Evolutionary conservation across 2,329 filamentous ascomycete species (phyloP).

Genomic region (Diaporthe longicolla): DNA sequence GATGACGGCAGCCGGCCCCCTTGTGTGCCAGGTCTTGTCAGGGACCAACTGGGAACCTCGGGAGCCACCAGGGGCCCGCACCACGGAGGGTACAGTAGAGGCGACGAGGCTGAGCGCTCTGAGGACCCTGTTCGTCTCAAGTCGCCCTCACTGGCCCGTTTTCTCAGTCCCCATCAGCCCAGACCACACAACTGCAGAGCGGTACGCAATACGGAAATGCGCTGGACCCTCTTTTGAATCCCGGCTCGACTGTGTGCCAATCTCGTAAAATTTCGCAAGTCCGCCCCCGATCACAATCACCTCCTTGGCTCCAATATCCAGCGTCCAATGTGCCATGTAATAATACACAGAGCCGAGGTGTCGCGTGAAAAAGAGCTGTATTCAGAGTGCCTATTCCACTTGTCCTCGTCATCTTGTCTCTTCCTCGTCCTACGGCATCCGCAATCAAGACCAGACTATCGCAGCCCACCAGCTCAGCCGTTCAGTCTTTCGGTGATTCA

Average conservation of each 20-base stretch:
- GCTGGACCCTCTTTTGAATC: slow-evolving; percentile 27
- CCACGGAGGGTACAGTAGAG: slow-evolving; percentile 1
- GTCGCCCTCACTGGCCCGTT: slow-evolving; percentile 3
- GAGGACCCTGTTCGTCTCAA: slow-evolving; percentile 28
- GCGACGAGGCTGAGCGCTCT: slow-evolving; percentile 28
- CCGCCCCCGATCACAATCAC: slow-evolving; percentile 32
- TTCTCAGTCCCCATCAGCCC: neutral
- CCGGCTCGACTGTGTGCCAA: slow-evolving; percentile 31
- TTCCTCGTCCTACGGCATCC: neutral
- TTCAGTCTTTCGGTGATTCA: neutral
- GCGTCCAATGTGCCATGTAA: neutral
- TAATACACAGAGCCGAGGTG: neutral
- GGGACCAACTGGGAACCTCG: slow-evolving; percentile 3
- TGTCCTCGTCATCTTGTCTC: slow-evolving; percentile 5
- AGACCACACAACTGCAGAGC: neutral
- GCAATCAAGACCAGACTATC: neutral
- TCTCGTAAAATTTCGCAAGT: slow-evolving; percentile 30
- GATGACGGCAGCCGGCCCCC: neutral
- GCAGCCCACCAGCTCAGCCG: neutral
- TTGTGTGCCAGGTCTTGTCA: slow-evolving; percentile 32
- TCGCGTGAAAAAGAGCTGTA: neutral
- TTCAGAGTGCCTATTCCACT: neutral
- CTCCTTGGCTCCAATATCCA: no score
- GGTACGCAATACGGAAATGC: slow-evolving; percentile 10
- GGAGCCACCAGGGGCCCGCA: slow-evolving; percentile 14